Conservation (phyloP, 164 flowering plant species). For the Vitis cinerea region DNA sequence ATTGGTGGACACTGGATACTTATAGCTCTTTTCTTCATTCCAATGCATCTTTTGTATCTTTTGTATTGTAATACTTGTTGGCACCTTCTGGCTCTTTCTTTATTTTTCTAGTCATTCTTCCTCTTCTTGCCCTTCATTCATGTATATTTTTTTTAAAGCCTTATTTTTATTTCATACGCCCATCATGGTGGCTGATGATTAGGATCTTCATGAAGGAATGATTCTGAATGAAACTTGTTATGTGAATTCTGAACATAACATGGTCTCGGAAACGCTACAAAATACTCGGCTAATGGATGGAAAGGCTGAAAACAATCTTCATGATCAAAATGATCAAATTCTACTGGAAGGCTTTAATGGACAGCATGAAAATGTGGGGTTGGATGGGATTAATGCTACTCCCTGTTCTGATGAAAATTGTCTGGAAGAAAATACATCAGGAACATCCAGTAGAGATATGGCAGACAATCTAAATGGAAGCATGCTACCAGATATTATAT, state of each 20-base stretch:
- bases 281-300: constrained; percentile 22
- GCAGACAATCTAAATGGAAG: constrained; percentile 12
- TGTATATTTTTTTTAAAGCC: no score
- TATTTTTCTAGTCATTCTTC: no score
- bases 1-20: no score
- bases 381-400: constrained; percentile 20
- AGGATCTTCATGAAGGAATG: constrained; percentile 7
- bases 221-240: constrained; percentile 10
- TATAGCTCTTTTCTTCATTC: no score
- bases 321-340: constrained; percentile 16
- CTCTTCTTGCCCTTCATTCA: no score
- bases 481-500: constrained; percentile 15
- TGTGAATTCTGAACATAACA: constrained; percentile 13
- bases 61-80: no score
- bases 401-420: constrained; percentile 12
- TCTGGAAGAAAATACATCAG: constrained; percentile 11
- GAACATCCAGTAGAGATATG: constrained; percentile 8
- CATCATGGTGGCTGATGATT: background rate
- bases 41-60: no score
- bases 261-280: constrained; percentile 23
- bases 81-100: no score
- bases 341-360: constrained; percentile 19
- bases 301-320: constrained; percentile 24
- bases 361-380: constrained; percentile 24
- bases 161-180: no score